Evolutionary conservation across 805 yeast genomes (phyloP), one percentile per base, ranked within the genome.

Genomic region (Nadsonia fulvescens): DNA sequence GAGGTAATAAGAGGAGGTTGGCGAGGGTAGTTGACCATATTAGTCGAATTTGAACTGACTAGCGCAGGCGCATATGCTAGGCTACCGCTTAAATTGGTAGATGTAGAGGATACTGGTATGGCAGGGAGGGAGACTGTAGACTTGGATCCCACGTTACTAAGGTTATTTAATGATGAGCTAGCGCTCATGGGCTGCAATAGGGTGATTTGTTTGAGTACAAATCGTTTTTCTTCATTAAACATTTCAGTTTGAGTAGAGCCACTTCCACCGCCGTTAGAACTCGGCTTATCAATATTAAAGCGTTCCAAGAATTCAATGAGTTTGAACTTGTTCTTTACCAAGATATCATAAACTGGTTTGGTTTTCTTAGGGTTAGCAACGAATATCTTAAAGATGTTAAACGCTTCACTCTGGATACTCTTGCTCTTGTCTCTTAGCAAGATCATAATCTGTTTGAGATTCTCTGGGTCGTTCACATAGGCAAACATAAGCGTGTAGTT

Each of bases 301-400:
- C 58, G 62, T 24, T 65, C 63, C 32, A 86, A 61, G 43, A 78
- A 81, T 16, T 58, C 57, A 19, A 83, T 47, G 34, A 86, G 61
- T 42, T 76, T 78, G 20, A 68, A 75, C 42, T 81, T 69, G 49
- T 89, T 89, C 44, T 83, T 82, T 23, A 71, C 66, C 37, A 89
- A 56, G 12, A 86, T 76, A 47, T 86, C 94, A 28, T 64, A 53
- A 2, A 89, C 70, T 5, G 73, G 68, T 46, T 73, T 81, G 3
- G 81, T 61, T 47, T 83, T 83, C 35, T 74, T 70, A 4, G 98
- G 98, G 49, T 89, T 89, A 4, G 94, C 96, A n/a, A 82, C 82
- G 50, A 89, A 81, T 20, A 83, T 76, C 52, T 86, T 89, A 56
- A 89, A 86, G 19, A 86, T 74, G 37, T 89, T 83, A 44, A 89